A percentile compares a stretch with the other conserved stretches of the same genome.
These are phyloP conservation scores for Coemansia sp. DNA, from an alignment of 192 early-diverging fungal species.

Conservation along the genomic window DNA sequence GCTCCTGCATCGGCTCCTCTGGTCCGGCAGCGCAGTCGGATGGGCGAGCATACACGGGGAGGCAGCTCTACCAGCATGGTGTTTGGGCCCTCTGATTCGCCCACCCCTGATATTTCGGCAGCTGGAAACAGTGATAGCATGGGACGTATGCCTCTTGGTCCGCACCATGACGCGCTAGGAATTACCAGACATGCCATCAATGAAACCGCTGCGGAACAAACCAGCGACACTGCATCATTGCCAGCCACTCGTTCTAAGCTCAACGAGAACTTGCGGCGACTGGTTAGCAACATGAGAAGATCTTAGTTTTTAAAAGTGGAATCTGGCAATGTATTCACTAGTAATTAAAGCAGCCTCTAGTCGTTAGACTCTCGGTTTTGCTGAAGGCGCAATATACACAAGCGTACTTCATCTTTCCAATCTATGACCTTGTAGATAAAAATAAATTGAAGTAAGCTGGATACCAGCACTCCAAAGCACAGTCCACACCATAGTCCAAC, in stretches of 20 bases:
- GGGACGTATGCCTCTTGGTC: too few species aligned
- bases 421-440: slow-evolving; percentile 24
- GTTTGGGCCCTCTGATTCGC: neutral
- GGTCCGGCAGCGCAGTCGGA: neutral
- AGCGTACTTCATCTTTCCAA: slow-evolving; percentile 30
- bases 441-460: slow-evolving; percentile 12
- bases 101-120: neutral
- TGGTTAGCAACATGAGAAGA: slow-evolving; percentile 52
- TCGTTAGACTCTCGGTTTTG: neutral
- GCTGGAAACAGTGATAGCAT: neutral
- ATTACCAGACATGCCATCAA: slow-evolving; percentile 14
- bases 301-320: slow-evolving; percentile 3
- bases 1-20: slow-evolving; percentile 1
- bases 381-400: slow-evolving; percentile 16
- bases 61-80: neutral
- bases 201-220: neutral
- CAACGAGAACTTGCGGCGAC: slow-evolving; percentile 54
- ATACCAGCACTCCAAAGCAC: slow-evolving; percentile 14
- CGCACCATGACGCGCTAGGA: slow-evolving; percentile 27
- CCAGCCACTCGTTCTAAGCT: slow-evolving; percentile 33
- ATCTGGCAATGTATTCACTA: neutral
- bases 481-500: slow-evolving; percentile 35
- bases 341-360: slow-evolving; percentile 3
- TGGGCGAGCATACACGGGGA: neutral
- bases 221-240: neutral